Conservation (phyloP, 805 yeast genomes). For the Yarrowia bubula region DNA sequence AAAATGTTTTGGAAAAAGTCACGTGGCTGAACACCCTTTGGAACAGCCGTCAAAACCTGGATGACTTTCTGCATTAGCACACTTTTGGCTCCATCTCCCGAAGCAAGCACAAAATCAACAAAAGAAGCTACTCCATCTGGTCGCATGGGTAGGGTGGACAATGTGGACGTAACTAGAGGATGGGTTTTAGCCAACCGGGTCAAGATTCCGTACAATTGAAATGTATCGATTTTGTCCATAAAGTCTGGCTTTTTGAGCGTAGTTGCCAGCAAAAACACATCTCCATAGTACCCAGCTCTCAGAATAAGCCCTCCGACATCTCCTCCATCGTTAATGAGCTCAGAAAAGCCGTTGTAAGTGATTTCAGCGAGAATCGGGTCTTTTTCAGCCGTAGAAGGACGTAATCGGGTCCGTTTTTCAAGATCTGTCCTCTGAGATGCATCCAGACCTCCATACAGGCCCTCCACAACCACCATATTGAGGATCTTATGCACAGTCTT, state of each 20-base stretch:
- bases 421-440: conserved; percentile 55
- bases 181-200: background rate
- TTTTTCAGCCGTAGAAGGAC: background rate
- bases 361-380: conserved; percentile 5
- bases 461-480: conserved; percentile 64
- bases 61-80: background rate
- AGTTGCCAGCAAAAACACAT: background rate
- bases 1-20: background rate
- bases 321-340: conserved; percentile 4
- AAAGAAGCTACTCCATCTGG: conserved; percentile 20
- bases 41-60: conserved; percentile 13
- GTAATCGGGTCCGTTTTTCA: conserved; percentile 55
- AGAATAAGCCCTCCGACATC: conserved; percentile 20
- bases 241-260: background rate
- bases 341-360: conserved; percentile 9
- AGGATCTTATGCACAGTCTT: conserved; percentile 64
- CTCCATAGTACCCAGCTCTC: conserved; percentile 17
- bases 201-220: conserved; percentile 6
- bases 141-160: conserved; percentile 15
- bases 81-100: background rate
- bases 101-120: background rate
- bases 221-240: conserved; percentile 7
- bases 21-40: background rate
- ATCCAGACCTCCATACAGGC: conserved; percentile 48
- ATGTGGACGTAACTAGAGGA: background rate